These are phyloP conservation scores for Emiliania huxleyi DNA, from an alignment of 78 protist genomes.

Conservation along the genomic window DNA sequence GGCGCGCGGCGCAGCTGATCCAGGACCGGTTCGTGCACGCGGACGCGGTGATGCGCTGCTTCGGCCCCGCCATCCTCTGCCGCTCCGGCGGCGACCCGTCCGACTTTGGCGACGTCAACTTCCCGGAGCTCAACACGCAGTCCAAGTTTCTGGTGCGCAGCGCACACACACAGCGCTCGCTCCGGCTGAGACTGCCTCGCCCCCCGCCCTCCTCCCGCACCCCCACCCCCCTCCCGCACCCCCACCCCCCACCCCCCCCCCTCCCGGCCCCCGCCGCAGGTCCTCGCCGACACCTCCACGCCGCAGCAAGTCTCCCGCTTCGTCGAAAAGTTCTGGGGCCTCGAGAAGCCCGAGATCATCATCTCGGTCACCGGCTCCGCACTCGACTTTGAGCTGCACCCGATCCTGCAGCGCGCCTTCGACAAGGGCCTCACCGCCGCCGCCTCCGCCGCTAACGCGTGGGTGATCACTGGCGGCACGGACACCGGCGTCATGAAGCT, in stretches of 20 bases:
- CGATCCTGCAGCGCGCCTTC: neutral
- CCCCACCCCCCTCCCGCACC: no score
- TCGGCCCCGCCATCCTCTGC: neutral
- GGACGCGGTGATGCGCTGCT: neutral
- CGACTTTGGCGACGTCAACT: neutral
- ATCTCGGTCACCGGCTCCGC: slow-evolving; percentile 23
- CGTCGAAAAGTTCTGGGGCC: neutral
- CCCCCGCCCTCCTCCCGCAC: no score
- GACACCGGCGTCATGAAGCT: slow-evolving; percentile 18
- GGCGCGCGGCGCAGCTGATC: neutral
- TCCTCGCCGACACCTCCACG: no score
- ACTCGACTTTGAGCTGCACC: neutral
- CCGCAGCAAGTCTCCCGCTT: neutral
- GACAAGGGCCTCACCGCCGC: neutral
- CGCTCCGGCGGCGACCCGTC: neutral
- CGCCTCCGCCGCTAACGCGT: neutral
- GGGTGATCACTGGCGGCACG: slow-evolving; percentile 18
- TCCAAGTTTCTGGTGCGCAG: neutral
- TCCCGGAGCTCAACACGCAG: neutral
- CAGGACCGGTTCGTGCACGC: neutral
- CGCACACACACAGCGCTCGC: no score
- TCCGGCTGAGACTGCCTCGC: no score
- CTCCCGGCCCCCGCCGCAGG: no score
- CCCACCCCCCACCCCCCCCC: no score
- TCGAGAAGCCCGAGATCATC: neutral